These are phyloP conservation scores for Davidsoniella virescens DNA, from an alignment of 2,329 filamentous ascomycete genomes.

Conservation along the genomic window DNA sequence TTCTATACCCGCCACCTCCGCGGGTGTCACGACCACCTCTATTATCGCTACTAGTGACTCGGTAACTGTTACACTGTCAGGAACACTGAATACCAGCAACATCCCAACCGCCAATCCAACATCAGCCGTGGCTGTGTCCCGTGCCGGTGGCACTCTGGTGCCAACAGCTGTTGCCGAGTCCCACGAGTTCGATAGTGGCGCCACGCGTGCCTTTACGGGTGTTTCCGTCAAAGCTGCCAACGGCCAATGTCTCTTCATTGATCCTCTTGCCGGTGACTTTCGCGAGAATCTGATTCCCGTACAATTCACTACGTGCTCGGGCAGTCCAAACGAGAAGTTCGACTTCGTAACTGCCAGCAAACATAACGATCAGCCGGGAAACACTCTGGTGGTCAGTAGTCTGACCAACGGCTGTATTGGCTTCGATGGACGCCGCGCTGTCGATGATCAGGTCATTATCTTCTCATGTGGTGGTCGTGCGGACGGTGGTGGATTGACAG, in stretches of 20 bases:
- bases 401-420: conserved; percentile 36
- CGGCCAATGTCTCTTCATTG: conserved; percentile 34
- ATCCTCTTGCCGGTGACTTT: conserved; percentile 37
- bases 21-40: neutral
- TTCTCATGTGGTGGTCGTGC: conserved; percentile 38
- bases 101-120: conserved; percentile 26
- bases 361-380: conserved; percentile 29
- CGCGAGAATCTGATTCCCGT: conserved; percentile 37
- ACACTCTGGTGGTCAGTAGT: conserved; percentile 31
- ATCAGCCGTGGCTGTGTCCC: conserved; percentile 29
- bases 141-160: conserved; percentile 32
- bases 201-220: conserved; percentile 28
- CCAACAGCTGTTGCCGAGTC: conserved; percentile 34
- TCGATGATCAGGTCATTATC: conserved; percentile 30
- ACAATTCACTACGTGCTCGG: conserved; percentile 27
- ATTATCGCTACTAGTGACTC: neutral
- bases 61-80: conserved; percentile 1
- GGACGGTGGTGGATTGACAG: conserved; percentile 30
- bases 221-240: conserved; percentile 31
- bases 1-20: neutral
- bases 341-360: conserved; percentile 33
- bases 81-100: conserved; percentile 11
- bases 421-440: conserved; percentile 28
- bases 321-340: conserved; percentile 31
- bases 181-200: conserved; percentile 29